Evolutionary conservation across 2,329 filamentous ascomycete genomes (phyloP), one percentile per base, ranked within the genome.

Genomic region (Atkinsonella hypoxylon): DNA sequence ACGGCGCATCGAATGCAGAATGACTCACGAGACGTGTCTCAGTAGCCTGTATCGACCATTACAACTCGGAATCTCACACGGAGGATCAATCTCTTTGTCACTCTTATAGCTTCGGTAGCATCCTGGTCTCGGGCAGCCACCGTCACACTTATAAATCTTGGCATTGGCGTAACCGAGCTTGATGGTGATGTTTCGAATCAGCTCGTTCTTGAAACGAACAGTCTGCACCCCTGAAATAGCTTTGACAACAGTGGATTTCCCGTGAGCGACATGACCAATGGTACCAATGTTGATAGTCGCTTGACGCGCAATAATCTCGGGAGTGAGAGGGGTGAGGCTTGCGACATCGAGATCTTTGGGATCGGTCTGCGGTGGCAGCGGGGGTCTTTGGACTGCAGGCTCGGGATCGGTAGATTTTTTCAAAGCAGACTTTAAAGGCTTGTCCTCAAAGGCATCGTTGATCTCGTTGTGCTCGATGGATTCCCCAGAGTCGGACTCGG

Each of bases 141-240:
- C 96, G 71, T 96, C 89, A 71, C 93, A 98, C 78, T 96, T 88
- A 83, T 97, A 98, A 70, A 98, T 90, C 74, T 98, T 97, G 62
- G 93, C 93, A 70, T 98, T 98, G 69, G 93, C 93, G 70, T 98
- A 98, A 68, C 93, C 93, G 63, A 98, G 81, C 82, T 98, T 98
- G 78, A 98, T 98, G 64, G 93, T 98, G 65, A 98, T 98, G 71
- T 98, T 98, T 65, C 93, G 81, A 74, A 97, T 94, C 73, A 96
- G 75, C 74, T 98, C 93, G 76, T 97, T 98, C 85, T 98, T 98
- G 79, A 98, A 98, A 61, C 93, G 83, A 65, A 98, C 93, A 17
- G 93, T 98, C 79, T 98, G 93, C 57, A 98, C 93, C 56, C 93
- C 93, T 1, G 93, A 97, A 63, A 98, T 97, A 62, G 93, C 93